These are phyloP conservation scores for Trichosporon asahii DNA, from an alignment of 1,284 basidiomycete genomes.

Conservation along the genomic window DNA sequence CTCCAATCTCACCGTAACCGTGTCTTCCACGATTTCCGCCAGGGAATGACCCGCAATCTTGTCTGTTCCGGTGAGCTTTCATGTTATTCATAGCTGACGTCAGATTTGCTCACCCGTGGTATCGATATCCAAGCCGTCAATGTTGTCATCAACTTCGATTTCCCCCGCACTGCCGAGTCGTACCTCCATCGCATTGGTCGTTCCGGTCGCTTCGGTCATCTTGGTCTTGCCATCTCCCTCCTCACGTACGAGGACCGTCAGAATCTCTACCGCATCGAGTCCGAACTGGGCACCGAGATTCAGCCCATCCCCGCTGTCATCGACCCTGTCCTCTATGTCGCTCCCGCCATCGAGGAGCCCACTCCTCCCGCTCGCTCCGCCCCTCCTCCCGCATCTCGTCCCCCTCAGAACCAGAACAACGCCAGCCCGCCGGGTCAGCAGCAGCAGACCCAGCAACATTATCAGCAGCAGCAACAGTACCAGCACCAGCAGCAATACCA, in stretches of 20 bases:
- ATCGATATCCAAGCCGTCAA: conserved; percentile 99
- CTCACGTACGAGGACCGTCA: conserved; percentile 96
- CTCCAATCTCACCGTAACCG: conserved; percentile 96
- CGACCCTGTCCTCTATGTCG: conserved; percentile 89
- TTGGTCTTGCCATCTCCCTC: conserved; percentile 94
- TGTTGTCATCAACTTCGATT: conserved; percentile 99
- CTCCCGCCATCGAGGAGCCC: conserved; percentile 50
- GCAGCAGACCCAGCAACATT: conserved; percentile 12
- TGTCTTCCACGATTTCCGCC: conserved; percentile 99
- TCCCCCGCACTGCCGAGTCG: conserved; percentile 97
- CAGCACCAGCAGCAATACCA: conserved; percentile 4
- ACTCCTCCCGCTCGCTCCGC: conserved; percentile 20
- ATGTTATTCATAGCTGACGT: conserved; percentile 33
- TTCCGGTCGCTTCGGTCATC: conserved; percentile 93
- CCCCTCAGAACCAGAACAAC: conserved; percentile 1
- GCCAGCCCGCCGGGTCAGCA: conserved; percentile 6
- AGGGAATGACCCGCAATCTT: conserved; percentile 95
- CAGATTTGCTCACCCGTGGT: conserved; percentile 93
- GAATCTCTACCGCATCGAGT: conserved; percentile 96
- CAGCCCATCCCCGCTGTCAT: conserved; percentile 89
- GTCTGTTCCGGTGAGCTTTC: conserved; percentile 67
- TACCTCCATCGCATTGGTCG: conserved; percentile 89
- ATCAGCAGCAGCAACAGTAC: not conserved
- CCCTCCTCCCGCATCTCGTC: conserved; percentile 22
- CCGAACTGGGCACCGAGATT: conserved; percentile 97